A percentile compares a stretch with the other conserved stretches of the same genome.
phyloP scores from a whole-genome alignment of 345 rosid species.

The Passiflora organensis region DNA sequence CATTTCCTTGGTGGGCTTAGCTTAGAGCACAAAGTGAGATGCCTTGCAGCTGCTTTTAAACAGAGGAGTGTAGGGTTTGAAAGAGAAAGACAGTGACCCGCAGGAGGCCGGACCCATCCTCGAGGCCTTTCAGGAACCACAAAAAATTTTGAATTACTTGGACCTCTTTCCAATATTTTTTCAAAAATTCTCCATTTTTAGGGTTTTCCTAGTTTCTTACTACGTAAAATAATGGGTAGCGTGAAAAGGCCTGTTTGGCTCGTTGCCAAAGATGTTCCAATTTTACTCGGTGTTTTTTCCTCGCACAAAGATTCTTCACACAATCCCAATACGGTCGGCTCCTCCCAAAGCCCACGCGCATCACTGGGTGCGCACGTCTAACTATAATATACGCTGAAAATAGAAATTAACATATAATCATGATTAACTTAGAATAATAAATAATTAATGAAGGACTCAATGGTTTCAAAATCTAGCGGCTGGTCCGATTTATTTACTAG shows the following conservation, averaged over 20 bases:
- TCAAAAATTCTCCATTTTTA: background rate
- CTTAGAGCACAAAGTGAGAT: conserved; percentile 8
- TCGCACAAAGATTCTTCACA: conserved; percentile 18
- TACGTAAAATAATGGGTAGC: background rate
- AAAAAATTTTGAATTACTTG: conserved; percentile 6
- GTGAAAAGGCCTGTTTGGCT: conserved; percentile 14
- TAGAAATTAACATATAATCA: too few relatives aligned
- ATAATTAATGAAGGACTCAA: background rate
- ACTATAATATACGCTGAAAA: too few relatives aligned
- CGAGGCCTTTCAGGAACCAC: conserved; percentile 29
- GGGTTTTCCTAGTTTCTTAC: background rate
- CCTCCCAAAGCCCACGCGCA: conserved; percentile 9
- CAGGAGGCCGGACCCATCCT: conserved; percentile 31
- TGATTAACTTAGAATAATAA: background rate
- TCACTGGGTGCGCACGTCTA: too few relatives aligned
- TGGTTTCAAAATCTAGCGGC: too few relatives aligned
- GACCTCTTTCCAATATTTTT: conserved; percentile 13
- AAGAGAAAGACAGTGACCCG: conserved; percentile 3
- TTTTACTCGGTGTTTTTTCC: background rate
- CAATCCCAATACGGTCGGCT: conserved; percentile 23
- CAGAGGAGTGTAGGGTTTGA: conserved; percentile 12
- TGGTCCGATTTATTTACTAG: too few relatives aligned
- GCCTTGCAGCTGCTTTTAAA: conserved; percentile 50
- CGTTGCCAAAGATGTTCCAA: background rate
- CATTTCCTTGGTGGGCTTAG: background rate